These are phyloP conservation scores for Russula griseocarnosa DNA, from an alignment of 768 basidiomycete species.

Conservation along the genomic window DNA sequence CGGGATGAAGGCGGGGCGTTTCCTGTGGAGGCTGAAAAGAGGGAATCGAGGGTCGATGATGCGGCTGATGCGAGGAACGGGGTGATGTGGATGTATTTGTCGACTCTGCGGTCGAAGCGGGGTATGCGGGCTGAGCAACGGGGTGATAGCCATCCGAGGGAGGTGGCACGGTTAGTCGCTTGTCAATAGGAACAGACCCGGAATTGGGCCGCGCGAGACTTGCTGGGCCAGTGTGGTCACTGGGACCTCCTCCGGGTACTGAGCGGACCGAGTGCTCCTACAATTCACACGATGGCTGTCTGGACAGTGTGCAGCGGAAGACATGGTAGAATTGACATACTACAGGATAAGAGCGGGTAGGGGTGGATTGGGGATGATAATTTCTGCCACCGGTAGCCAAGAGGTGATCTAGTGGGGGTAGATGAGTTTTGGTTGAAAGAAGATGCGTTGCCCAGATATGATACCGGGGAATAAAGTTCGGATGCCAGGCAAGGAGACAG, in stretches of 20 bases:
- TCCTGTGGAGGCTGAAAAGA: constrained; percentile 15
- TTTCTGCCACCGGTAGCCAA: constrained; percentile 20
- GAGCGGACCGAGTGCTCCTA: constrained; percentile 20
- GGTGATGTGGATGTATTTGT: constrained; percentile 6
- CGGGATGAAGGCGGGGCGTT: constrained; percentile 18
- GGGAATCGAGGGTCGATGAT: constrained; percentile 8
- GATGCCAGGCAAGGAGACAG: constrained; percentile 33
- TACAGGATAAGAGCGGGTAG: constrained; percentile 3
- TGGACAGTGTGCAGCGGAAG: neutral
- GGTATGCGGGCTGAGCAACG: neutral
- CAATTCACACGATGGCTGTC: neutral
- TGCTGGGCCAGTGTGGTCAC: neutral
- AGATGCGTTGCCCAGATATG: constrained; percentile 21
- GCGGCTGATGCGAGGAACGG: constrained; percentile 9
- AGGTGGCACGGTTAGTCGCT: constrained; percentile 6
- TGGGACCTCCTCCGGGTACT: constrained; percentile 2
- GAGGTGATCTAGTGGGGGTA: constrained; percentile 24
- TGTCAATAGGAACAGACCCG: constrained; percentile 9
- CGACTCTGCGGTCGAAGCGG: neutral
- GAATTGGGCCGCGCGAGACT: constrained; percentile 11
- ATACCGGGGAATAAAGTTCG: constrained; percentile 34
- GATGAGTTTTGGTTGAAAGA: constrained; percentile 16
- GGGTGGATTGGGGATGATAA: constrained; percentile 10
- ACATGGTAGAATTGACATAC: constrained; percentile 2
- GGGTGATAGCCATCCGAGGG: constrained; percentile 19